Base-by-base conservation (phyloP, 441 rosid species). In the Gossypium gossypioides region DNA sequence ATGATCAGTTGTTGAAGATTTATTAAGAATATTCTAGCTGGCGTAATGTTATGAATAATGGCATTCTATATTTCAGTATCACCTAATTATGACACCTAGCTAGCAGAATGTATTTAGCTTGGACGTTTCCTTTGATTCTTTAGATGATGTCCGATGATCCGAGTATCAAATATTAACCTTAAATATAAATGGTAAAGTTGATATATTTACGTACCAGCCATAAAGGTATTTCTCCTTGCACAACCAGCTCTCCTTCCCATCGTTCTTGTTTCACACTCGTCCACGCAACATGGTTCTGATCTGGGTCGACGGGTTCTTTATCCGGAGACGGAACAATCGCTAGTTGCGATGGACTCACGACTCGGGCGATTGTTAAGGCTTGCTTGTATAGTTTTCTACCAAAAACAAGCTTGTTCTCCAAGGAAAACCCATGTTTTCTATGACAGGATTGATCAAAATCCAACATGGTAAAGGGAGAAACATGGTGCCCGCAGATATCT, bases 171-270 rank as follows among this genome's bases (percentile, higher is more conserved):
- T 34, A 34, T 6, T 34, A 34, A 34, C 42, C 42, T 34, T 34
- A 34, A 34, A 34, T 51, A 51, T 16, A 51, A 5, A 16, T 4
- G 18, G 6, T 15, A 15, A 52, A 16, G 18, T 52, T 13, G n/a
- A 50, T 50, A 4, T 55, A 21, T 19, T 16, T 40, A 79, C 89
- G 59, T 82, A 92, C 97, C 93, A 94, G 89, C 99, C 99, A 94
- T 29, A 82, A 72, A 13, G 99, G 99, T 69, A 94, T 87, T 69
- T 88, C 76, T 70, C 99, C 97, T 78, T 89, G 66, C 7, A 94
- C 94, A 42, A 0, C 73, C 6, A 92, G 89, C 85, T 91, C 96
- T 19, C 97, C 97, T 77, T 94, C 96, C 97, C 92, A 94, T 48
- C 88, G 80, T 76, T 87, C 93, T 68, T 86, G 92, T 74, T 79